Evolutionary conservation across 352 stramenopile genomes (phyloP), one percentile per base, ranked within the genome.

Genomic region (Phytophthora idaei): DNA sequence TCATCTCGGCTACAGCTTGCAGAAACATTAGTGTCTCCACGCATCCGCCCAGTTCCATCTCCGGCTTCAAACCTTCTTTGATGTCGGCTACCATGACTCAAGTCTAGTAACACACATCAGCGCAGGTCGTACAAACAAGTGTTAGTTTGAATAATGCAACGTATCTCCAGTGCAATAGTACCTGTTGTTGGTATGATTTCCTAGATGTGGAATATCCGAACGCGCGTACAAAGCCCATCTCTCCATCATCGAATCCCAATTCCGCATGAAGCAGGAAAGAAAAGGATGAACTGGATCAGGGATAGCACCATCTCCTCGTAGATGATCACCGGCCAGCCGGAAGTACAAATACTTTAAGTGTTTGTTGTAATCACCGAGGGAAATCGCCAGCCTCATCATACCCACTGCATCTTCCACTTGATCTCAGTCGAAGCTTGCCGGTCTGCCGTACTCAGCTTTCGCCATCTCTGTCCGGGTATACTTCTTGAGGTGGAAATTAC

Each of bases 201-300:
- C 17, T 49, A 49, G 10, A 49, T 49, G 4, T 14, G 21, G 44
- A 7, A 31, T 14, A 46, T 57, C 49, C 0, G 49, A 57, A 9
- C 49, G 32, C 11, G 49, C 49, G 29, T 32, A 57, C n/a, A 57
- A 11, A 1, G 49, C 32, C 32, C 49, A 65, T 17, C 37, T 15
- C 5, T 65, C 48, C 4, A 59, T 65, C 49, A 48, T 52, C 1
- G 39, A 47, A 31, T 65, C 48, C 58, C 58, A 65, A 17, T 65
- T 65, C 5, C 36, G 21, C 8, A 53, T 58, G 31, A 59, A 54
- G 39, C 59, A 65, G 11, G 21, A 29, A 1, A 58, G 57, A 50
- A 58, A 64, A 11, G 42, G 55, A 27, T 62, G 29, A 2, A 3
- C 14, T 7, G 55, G 55, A 5, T 62, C 44, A n/a, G 42, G 55